Conservation (phyloP, 305 asterid species). For the Fraxinus xanthoxyloides region DNA sequence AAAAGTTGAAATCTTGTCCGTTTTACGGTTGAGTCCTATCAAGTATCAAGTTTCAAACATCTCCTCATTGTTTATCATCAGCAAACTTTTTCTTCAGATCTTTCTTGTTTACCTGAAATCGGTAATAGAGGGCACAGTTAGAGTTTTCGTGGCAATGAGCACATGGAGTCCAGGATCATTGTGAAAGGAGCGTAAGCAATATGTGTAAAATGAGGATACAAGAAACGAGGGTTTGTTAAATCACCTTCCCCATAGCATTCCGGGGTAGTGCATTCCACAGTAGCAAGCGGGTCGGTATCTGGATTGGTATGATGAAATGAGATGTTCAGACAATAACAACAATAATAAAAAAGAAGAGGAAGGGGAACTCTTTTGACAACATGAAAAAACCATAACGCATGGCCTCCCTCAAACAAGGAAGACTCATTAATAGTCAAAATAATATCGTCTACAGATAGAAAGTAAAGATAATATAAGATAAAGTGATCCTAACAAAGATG, state of each 20-base stretch:
- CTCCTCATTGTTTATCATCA: constrained; percentile 22
- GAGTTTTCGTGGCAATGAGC: neutral
- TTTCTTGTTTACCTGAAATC: constrained; percentile 77
- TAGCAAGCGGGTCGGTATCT: constrained; percentile 73
- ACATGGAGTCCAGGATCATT: no score
- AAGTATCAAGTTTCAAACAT: neutral
- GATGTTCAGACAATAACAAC: neutral
- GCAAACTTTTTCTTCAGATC: constrained; percentile 66
- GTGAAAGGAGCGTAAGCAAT: neutral
- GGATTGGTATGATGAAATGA: constrained; percentile 11
- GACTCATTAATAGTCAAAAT: neutral
- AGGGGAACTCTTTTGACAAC: neutral
- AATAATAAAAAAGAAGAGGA: neutral
- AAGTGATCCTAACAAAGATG: neutral
- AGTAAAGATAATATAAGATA: neutral
- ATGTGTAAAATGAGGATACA: neutral
- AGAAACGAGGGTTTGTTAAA: neutral
- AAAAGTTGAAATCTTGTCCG: neutral
- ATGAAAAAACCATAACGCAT: neutral
- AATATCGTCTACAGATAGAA: neutral
- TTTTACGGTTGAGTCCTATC: neutral
- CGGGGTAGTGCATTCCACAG: constrained; percentile 86
- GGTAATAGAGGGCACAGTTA: constrained; percentile 2
- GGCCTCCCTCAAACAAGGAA: neutral
- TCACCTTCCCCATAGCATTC: constrained; percentile 97